Evolutionary conservation across 2,329 filamentous ascomycete species (phyloP).

Genomic region (Sporothrix pseudoabietina): DNA sequence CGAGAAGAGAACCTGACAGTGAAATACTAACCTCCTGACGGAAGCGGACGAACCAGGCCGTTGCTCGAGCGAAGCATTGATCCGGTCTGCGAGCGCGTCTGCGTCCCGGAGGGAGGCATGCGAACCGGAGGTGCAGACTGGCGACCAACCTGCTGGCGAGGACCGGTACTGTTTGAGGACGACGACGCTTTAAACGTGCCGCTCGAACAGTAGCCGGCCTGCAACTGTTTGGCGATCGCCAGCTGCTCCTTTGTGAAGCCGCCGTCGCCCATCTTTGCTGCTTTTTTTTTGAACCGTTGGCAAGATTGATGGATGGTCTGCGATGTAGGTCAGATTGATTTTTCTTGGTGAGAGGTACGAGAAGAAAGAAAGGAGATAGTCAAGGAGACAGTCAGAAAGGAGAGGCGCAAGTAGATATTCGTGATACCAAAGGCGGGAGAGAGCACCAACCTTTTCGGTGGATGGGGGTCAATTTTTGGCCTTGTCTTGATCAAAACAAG

Average conservation of each 20-base stretch:
- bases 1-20: background rate
- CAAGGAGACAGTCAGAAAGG: too few relatives aligned
- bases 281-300: background rate
- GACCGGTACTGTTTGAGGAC: background rate
- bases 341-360: background rate
- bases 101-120: background rate
- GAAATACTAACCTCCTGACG: conserved; percentile 8
- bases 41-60: conserved; percentile 28
- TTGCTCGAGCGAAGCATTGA: background rate
- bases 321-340: background rate
- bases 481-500: background rate
- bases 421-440: background rate
- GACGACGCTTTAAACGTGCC: conserved; percentile 26
- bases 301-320: background rate
- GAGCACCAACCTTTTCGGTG: background rate
- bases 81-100: background rate
- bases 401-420: background rate
- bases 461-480: background rate
- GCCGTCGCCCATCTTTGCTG: background rate
- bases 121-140: background rate
- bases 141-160: background rate
- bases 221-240: conserved; percentile 32
- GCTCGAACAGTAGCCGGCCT: conserved; percentile 23
- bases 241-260: conserved; percentile 32
- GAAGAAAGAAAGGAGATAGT: background rate